Conservation (phyloP, 1,139 yeast genomes). For the Kodamaea anthophila region DNA sequence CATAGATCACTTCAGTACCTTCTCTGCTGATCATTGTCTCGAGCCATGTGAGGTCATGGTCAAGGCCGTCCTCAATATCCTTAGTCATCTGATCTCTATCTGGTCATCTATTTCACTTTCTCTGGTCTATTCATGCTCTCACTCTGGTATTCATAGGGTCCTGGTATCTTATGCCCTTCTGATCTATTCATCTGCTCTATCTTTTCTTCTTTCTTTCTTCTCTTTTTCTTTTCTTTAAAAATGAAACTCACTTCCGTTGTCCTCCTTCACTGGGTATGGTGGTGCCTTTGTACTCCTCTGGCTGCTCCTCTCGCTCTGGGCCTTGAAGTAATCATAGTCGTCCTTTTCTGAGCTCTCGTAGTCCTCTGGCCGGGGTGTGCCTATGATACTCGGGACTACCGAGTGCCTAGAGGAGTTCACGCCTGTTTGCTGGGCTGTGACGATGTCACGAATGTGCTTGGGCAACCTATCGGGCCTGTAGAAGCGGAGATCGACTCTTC, state of each 20-base stretch:
- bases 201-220: neutral
- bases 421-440: conserved; percentile 35
- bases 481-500: conserved; percentile 42
- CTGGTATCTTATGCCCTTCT: too few relatives aligned
- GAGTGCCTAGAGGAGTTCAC: conserved; percentile 5
- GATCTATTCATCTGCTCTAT: too few relatives aligned
- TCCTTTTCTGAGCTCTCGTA: conserved; percentile 5
- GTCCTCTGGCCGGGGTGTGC: conserved; percentile 7
- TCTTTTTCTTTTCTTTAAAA: conserved; percentile 10
- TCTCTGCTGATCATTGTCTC: too few relatives aligned
- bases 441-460: conserved; percentile 28
- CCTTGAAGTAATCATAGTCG: conserved; percentile 8
- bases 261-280: conserved; percentile 10
- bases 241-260: conserved; percentile 15
- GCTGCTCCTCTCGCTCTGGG: conserved; percentile 4
- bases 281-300: conserved; percentile 5
- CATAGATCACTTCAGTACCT: too few relatives aligned
- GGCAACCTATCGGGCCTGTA: conserved; percentile 43
- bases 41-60: too few relatives aligned
- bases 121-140: too few relatives aligned
- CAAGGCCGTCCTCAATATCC: too few relatives aligned
- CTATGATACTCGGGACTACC: conserved; percentile 5
- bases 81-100: too few relatives aligned
- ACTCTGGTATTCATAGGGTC: too few relatives aligned
- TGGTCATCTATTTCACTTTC: too few relatives aligned